These are phyloP conservation scores for Daldinia vernicosa DNA, from an alignment of 495 filamentous ascomycete genomes.

Conservation along the genomic window DNA sequence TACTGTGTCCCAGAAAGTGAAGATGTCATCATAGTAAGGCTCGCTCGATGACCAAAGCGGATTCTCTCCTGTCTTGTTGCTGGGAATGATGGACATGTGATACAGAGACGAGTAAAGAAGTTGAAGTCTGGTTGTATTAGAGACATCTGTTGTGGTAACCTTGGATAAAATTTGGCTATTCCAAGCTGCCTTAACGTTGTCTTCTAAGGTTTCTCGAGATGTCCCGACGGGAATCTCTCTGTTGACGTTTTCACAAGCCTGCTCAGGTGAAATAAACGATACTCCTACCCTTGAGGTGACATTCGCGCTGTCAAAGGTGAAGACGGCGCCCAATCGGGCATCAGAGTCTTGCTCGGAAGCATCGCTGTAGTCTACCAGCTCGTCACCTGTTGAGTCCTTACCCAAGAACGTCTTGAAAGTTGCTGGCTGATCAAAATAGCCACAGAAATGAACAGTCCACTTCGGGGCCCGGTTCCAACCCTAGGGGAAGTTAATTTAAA, in stretches of 20 bases:
- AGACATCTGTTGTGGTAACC: slow-evolving; percentile 65
- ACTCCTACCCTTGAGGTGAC: slow-evolving; percentile 74
- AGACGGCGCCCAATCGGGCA: slow-evolving; percentile 54
- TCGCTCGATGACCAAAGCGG: slow-evolving; percentile 70
- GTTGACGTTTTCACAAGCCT: slow-evolving; percentile 69
- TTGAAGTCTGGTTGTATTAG: slow-evolving; percentile 61
- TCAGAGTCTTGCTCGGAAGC: slow-evolving; percentile 36
- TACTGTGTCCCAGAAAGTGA: slow-evolving; percentile 64
- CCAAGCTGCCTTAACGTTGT: slow-evolving; percentile 62
- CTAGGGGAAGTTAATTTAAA: slow-evolving; percentile 17
- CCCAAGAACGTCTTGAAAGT: slow-evolving; percentile 64
- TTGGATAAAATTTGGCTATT: slow-evolving; percentile 69
- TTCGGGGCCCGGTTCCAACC: slow-evolving; percentile 60
- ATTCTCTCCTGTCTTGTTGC: slow-evolving; percentile 77
- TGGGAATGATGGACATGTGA: slow-evolving; percentile 74
- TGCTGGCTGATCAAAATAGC: slow-evolving; percentile 62
- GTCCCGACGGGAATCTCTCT: slow-evolving; percentile 65
- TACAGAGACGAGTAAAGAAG: slow-evolving; percentile 74
- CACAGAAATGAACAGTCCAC: slow-evolving; percentile 78
- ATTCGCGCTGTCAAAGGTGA: slow-evolving; percentile 49
- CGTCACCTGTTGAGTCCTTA: slow-evolving; percentile 41
- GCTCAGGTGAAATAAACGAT: slow-evolving; percentile 71
- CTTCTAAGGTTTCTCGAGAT: slow-evolving; percentile 57
- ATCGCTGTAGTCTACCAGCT: slow-evolving; percentile 43
- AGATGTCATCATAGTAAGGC: slow-evolving; percentile 71